These are phyloP conservation scores for Aureobasidium sp. DNA, from an alignment of 2,329 filamentous ascomycete species.

Conservation along the genomic window DNA sequence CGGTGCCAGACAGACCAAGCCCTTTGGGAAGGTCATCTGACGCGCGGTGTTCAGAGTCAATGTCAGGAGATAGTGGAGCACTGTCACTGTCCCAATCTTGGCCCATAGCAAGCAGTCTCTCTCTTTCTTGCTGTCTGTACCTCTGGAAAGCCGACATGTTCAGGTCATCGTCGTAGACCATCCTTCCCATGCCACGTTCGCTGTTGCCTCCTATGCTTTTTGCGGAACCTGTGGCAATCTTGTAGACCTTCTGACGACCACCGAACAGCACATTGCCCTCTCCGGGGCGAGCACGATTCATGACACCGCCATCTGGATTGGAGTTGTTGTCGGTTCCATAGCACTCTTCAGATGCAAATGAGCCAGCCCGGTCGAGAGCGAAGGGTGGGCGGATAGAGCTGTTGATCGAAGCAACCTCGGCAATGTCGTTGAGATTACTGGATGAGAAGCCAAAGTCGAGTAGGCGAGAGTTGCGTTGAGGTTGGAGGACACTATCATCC, in stretches of 20 bases:
- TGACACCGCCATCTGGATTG: conserved; percentile 58
- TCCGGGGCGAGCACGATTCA: conserved; percentile 70
- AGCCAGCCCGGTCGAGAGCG: conserved; percentile 50
- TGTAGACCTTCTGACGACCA: conserved; percentile 91
- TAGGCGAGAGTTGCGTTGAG: conserved; percentile 70
- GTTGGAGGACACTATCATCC: conserved; percentile 84
- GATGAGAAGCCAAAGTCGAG: conserved; percentile 57
- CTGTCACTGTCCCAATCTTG: conserved; percentile 13
- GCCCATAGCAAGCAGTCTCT: conserved; percentile 37
- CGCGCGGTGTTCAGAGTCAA: conserved; percentile 25
- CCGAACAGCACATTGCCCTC: conserved; percentile 94
- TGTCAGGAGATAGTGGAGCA: conserved; percentile 14
- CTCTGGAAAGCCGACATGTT: conserved; percentile 75
- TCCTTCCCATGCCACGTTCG: conserved; percentile 48
- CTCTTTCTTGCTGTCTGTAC: conserved; percentile 50
- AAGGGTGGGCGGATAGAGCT: conserved; percentile 53
- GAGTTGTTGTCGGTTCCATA: conserved; percentile 59
- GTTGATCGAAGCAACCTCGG: conserved; percentile 77
- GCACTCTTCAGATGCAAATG: conserved; percentile 54
- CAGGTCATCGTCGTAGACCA: conserved; percentile 82
- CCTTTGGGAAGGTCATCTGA: conserved; percentile 26
- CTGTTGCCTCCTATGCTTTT: conserved; percentile 34
- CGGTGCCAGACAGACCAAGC: conserved; percentile 6
- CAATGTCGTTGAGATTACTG: conserved; percentile 67
- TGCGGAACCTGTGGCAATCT: conserved; percentile 53